Evolutionary conservation across 148 eudicot species (phyloP).

Genomic region (Polygonum maritimum): DNA sequence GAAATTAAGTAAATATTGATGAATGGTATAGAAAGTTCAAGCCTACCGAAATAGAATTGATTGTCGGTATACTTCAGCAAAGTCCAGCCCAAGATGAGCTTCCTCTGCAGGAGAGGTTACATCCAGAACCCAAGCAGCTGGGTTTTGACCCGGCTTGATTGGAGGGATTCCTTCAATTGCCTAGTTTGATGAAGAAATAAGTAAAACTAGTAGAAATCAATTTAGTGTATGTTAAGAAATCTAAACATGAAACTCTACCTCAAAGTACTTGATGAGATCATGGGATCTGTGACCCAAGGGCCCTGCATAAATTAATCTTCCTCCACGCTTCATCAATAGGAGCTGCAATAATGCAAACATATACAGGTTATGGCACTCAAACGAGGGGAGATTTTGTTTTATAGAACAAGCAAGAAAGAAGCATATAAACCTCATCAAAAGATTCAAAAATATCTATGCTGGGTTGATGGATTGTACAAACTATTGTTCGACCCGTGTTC

Average conservation of each 20-base stretch:
- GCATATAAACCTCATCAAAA: conserved; percentile 74
- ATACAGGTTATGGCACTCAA: neutral
- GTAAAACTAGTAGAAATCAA: neutral
- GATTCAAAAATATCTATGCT: conserved; percentile 96
- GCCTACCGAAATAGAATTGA: conserved; percentile 45
- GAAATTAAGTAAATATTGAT: neutral
- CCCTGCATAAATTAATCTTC: conserved; percentile 66
- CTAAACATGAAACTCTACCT: conserved; percentile 23
- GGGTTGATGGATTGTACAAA: conserved; percentile 99
- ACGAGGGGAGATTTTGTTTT: neutral
- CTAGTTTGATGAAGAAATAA: neutral
- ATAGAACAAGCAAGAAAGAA: neutral
- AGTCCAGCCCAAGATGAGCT: conserved; percentile 48
- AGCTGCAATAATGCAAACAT: conserved; percentile 26
- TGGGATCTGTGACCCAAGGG: conserved; percentile 48
- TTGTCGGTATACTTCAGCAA: conserved; percentile 45
- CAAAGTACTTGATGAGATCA: conserved; percentile 48
- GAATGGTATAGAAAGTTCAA: neutral
- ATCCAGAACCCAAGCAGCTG: conserved; percentile 80
- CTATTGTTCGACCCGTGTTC: conserved; percentile 88
- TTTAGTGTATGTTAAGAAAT: neutral
- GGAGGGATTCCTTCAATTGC: conserved; percentile 51
- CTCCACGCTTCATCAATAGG: conserved; percentile 71
- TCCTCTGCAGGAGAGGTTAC: conserved; percentile 64
- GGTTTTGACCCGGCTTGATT: conserved; percentile 51